Conservation (phyloP, 192 early-diverging fungal genomes). For the Funneliformis geosporum region DNA sequence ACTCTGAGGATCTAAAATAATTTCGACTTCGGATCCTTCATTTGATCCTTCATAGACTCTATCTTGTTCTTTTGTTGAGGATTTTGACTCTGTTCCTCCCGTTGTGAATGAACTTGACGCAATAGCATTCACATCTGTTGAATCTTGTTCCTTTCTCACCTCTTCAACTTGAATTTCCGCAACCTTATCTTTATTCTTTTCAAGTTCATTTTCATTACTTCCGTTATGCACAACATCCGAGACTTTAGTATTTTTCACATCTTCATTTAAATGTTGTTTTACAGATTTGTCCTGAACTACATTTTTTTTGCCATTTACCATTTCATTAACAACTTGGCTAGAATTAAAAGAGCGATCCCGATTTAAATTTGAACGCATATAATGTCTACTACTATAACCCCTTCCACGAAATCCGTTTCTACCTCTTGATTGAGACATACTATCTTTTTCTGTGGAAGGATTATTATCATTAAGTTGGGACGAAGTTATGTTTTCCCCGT, state of each 20-base stretch:
- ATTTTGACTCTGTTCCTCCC: too few relatives aligned
- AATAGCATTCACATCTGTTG: background rate
- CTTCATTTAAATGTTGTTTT: background rate
- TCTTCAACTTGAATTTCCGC: background rate
- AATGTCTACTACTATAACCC: background rate
- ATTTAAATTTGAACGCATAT: background rate
- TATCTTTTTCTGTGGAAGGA: background rate
- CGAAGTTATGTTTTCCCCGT: background rate
- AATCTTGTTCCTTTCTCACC: background rate
- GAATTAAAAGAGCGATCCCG: background rate
- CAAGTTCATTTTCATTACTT: background rate
- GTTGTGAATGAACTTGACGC: background rate
- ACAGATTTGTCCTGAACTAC: background rate
- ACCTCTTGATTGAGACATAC: too few relatives aligned
- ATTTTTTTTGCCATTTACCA: background rate
- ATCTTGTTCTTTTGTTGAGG: background rate
- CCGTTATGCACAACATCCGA: background rate
- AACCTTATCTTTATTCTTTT: background rate
- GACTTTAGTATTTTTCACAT: background rate
- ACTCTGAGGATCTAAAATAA: slow-evolving; percentile 24
- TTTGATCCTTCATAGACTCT: background rate
- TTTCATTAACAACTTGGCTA: background rate
- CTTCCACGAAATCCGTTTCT: background rate
- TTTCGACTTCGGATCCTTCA: slow-evolving; percentile 21
- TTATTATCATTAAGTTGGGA: background rate